Conservation (phyloP, 805 yeast genomes). For the Metschnikowia anglica region DNA sequence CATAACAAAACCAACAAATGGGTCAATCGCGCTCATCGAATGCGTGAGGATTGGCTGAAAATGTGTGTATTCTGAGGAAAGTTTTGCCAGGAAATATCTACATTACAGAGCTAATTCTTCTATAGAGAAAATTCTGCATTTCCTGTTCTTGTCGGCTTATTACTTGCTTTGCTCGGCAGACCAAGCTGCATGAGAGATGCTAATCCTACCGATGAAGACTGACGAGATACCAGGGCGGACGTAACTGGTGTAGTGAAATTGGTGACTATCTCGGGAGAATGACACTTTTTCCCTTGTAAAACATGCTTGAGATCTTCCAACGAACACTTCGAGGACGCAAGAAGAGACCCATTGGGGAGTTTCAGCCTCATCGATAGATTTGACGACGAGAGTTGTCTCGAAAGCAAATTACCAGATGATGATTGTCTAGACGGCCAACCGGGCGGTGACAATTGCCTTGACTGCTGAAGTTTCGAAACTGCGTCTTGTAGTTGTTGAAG, state of each 20-base stretch:
- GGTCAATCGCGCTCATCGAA: neutral
- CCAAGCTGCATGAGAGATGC: slow-evolving; percentile 6
- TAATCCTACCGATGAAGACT: slow-evolving; percentile 13
- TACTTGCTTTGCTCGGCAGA: neutral
- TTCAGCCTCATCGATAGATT: slow-evolving; percentile 5
- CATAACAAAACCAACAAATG: slow-evolving; percentile 3
- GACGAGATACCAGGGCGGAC: slow-evolving; percentile 18
- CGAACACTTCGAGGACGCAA: slow-evolving; percentile 9
- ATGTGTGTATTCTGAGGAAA: neutral
- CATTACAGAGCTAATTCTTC: neutral
- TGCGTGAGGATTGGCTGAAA: neutral
- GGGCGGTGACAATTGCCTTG: slow-evolving; percentile 10
- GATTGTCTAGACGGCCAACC: slow-evolving; percentile 1
- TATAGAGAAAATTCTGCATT: slow-evolving; percentile 11
- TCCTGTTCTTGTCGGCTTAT: slow-evolving; percentile 1
- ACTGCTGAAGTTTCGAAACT: slow-evolving; percentile 16
- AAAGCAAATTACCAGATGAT: slow-evolving; percentile 2
- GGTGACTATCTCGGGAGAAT: slow-evolving; percentile 20
- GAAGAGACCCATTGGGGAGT: neutral
- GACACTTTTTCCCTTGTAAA: slow-evolving; percentile 19
- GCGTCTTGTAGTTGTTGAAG: slow-evolving; percentile 19
- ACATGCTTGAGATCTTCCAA: slow-evolving; percentile 11
- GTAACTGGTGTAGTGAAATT: slow-evolving; percentile 19
- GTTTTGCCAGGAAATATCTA: neutral
- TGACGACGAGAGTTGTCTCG: slow-evolving; percentile 1